A percentile compares a stretch with the other conserved stretches of the same genome.
Evolutionary conservation across 176 grass and related monocot genomes (phyloP).

Genomic region (Elymus sibiricus): DNA sequence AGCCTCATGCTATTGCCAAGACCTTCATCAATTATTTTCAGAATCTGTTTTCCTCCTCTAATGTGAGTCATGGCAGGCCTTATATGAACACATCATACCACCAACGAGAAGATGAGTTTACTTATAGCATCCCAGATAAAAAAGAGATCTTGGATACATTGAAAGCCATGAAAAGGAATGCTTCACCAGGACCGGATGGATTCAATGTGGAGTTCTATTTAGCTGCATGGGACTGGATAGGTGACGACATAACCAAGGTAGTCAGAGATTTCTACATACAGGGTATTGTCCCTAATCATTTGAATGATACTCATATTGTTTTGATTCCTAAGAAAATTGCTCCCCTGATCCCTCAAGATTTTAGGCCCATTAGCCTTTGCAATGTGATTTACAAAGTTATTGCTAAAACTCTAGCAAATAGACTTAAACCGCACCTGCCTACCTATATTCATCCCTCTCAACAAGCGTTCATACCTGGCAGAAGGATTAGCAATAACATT

Average conservation of each 20-base stretch:
- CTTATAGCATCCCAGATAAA: background rate
- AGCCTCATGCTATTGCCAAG: too few species aligned
- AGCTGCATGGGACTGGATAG: background rate
- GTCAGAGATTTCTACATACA: background rate
- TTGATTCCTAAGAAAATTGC: background rate
- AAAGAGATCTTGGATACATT: background rate
- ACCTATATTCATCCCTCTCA: too few species aligned
- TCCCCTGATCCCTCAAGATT: background rate
- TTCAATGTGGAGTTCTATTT: background rate
- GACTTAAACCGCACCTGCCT: too few species aligned
- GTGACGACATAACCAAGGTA: background rate
- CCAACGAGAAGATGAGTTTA: background rate
- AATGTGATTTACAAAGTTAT: too few species aligned
- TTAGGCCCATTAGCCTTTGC: too few species aligned
- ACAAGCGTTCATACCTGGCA: too few species aligned
- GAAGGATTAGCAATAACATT: too few species aligned
- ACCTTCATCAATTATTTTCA: too few species aligned
- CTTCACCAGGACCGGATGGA: background rate
- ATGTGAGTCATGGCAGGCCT: too few species aligned
- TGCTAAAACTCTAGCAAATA: too few species aligned
- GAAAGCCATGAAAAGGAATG: background rate
- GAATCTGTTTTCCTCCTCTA: too few species aligned
- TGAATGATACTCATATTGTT: background rate
- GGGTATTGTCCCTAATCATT: background rate
- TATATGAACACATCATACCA: too few species aligned